Conservation (phyloP, 2,329 filamentous ascomycete genomes). For the Ophiocordyceps sinensis region DNA sequence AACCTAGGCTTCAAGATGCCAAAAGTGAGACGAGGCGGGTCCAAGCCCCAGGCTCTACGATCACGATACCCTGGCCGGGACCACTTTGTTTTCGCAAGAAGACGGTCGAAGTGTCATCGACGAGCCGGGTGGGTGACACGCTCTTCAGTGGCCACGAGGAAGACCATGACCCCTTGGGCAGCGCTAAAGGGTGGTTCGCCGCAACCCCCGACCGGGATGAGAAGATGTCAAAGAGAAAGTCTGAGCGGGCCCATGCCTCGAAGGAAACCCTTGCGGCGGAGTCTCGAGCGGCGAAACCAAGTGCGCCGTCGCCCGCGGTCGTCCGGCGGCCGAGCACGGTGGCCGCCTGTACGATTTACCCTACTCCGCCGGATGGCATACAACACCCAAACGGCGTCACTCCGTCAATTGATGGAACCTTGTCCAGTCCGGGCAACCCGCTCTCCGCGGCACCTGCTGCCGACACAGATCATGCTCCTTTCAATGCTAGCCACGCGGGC, state of each 20-base stretch:
- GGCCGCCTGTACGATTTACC: slow-evolving; percentile 46
- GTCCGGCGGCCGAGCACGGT: slow-evolving; percentile 33
- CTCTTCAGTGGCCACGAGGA: slow-evolving; percentile 23
- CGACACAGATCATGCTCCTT: slow-evolving; percentile 13
- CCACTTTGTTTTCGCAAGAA: slow-evolving; percentile 37
- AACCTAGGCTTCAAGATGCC: slow-evolving; percentile 26
- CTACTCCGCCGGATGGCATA: slow-evolving; percentile 55
- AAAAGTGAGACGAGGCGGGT: slow-evolving; percentile 26
- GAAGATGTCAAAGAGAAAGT: slow-evolving; percentile 30
- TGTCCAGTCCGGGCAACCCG: slow-evolving; percentile 39
- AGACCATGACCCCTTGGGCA: slow-evolving; percentile 32
- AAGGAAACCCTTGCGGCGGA: slow-evolving; percentile 28
- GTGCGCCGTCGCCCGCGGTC: slow-evolving; percentile 36
- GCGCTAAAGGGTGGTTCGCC: slow-evolving; percentile 34
- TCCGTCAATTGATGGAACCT: slow-evolving; percentile 39
- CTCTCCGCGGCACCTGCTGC: slow-evolving; percentile 13
- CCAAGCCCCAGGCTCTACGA: slow-evolving; percentile 17
- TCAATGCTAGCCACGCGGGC: slow-evolving; percentile 6
- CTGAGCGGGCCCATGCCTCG: slow-evolving; percentile 29
- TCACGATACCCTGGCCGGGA: slow-evolving; percentile 38
- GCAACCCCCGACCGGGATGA: slow-evolving; percentile 30
- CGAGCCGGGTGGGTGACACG: slow-evolving; percentile 23
- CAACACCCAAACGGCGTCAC: slow-evolving; percentile 38
- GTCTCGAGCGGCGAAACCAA: slow-evolving; percentile 26
- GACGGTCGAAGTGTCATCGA: slow-evolving; percentile 24